Conservation (phyloP, 495 filamentous ascomycete genomes). For the Penicillium egyptiacum region DNA sequence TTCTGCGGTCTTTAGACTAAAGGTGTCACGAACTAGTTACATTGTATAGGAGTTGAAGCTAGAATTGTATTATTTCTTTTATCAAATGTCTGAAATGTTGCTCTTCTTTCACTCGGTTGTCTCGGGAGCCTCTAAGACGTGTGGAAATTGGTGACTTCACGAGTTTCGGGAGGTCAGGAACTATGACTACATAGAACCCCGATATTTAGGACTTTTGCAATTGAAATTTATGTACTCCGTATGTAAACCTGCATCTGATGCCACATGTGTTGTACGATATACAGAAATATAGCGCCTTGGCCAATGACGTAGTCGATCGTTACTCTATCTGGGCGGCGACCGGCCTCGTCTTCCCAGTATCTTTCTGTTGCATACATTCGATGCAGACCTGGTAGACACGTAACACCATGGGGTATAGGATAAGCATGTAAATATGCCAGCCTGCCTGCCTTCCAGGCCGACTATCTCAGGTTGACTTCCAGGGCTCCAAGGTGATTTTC, state of each 20-base stretch:
- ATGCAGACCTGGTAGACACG: neutral
- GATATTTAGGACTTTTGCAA: neutral
- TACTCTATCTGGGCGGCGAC: constrained; percentile 17
- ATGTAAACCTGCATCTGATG: neutral
- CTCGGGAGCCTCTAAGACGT: constrained; percentile 17
- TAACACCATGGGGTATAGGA: neutral
- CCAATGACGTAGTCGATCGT: constrained; percentile 28
- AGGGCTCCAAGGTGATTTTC: neutral
- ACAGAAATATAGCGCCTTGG: constrained; percentile 5
- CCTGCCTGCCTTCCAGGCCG: neutral
- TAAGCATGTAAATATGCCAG: neutral
- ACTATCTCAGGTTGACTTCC: neutral
- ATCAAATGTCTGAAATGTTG: neutral
- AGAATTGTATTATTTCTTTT: constrained; percentile 7
- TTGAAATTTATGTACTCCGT: neutral
- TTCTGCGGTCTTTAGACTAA: neutral
- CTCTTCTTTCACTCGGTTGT: constrained; percentile 14
- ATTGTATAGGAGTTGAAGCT: neutral
- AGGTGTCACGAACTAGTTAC: neutral
- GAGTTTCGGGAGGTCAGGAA: neutral
- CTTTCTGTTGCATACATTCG: neutral
- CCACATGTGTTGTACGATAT: neutral
- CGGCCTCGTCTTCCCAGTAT: neutral
- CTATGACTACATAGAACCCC: constrained; percentile 1
- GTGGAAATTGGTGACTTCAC: constrained; percentile 20